Evolutionary conservation across 2,329 filamentous ascomycete species (phyloP), one percentile per base, ranked within the genome.

Genomic region (Bipolaris gigantea): DNA sequence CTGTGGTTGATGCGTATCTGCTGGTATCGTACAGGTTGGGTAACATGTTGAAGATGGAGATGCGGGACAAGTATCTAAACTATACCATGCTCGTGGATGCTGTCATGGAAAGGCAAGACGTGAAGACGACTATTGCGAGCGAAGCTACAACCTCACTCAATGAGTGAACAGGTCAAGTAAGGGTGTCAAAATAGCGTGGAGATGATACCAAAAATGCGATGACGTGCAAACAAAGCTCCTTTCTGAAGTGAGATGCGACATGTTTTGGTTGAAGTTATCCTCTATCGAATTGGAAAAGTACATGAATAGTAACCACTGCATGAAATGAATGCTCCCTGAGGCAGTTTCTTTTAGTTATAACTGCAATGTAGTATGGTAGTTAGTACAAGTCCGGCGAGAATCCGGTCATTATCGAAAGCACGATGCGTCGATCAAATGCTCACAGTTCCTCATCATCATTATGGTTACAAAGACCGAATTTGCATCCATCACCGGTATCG

Each of bases 11-110:
- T 57, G 62, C 57, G 18, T 66, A 63, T 57, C 23, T 66, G 36
- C 52, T 60, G n/a, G 56, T 65, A 4, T 64, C 64, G 27, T 67
- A 57, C 46, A 42, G 59, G 6, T 67, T 63, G 65, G 64, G 61
- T 1, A 59, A 53, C 30, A 11, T 27, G 13, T 2, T 43, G 4
- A 50, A 49, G 25, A 49, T 66, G 15, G 45, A 32, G 5, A 64
- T 66, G 62, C 41, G 43, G 35, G 39, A 57, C 34, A 51, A 50
- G 0, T 67, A 56, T 41, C 62, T 60, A 9, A 60, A 49, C 16
- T 65, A 63, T 53, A 30, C 59, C 16, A 47, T 40, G 32, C 33
- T 63, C 34, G 54, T 54, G 15, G 38, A 50, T 35, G 35, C 41
- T 34, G 51, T 67, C 16, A 44, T 43, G 1, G 35, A 47, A 55